Evolutionary conservation across 306 rosid genomes (phyloP).

Genomic region (Inga leiocalycina): DNA sequence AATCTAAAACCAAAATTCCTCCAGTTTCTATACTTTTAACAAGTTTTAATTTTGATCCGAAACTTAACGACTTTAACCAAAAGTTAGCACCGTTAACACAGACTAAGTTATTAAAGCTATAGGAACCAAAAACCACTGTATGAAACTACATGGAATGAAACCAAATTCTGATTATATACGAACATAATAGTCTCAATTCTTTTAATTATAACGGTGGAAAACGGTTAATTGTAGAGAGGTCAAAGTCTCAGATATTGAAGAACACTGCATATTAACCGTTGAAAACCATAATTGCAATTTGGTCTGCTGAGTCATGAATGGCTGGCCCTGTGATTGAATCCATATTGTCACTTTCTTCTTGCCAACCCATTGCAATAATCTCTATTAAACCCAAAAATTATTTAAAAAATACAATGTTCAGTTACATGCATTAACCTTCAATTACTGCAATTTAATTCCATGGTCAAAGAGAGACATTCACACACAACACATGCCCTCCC

Average conservation of each 20-base stretch:
- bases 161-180: too few relatives aligned
- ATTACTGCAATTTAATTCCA: background rate
- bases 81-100: too few relatives aligned
- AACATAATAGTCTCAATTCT: too few relatives aligned
- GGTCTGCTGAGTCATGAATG: conserved; percentile 22
- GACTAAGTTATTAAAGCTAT: too few relatives aligned
- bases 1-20: too few relatives aligned
- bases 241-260: background rate
- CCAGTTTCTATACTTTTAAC: too few relatives aligned
- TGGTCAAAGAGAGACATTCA: background rate
- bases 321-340: background rate
- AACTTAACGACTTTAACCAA: too few relatives aligned
- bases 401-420: background rate
- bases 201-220: too few relatives aligned
- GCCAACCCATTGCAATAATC: conserved; percentile 19
- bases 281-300: background rate
- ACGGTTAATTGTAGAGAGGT: background rate
- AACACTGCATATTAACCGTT: background rate
- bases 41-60: too few relatives aligned
- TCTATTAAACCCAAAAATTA: background rate
- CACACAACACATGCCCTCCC: conserved; percentile 5
- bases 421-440: background rate
- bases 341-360: conserved; percentile 19
- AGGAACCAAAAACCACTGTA: too few relatives aligned
- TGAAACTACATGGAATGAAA: too few relatives aligned